These are phyloP conservation scores for Solanum sitiens DNA, from an alignment of 257 asterid genomes.

Conservation along the genomic window DNA sequence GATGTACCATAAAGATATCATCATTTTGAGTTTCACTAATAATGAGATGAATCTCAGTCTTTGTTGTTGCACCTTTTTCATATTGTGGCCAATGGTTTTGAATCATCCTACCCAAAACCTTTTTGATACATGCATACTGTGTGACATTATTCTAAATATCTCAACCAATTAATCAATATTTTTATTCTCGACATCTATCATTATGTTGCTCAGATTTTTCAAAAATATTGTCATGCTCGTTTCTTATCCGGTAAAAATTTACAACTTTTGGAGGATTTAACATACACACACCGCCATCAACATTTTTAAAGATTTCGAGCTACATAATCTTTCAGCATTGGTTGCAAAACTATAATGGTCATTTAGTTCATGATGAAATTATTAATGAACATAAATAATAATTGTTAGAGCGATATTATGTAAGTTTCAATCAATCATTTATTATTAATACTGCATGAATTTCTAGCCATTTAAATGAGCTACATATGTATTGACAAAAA, in stretches of 20 bases:
- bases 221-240: background rate
- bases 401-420: too few species aligned
- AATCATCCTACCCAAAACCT: too few species aligned
- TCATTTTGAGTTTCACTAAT: background rate
- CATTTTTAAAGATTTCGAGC: background rate
- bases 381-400: too few species aligned
- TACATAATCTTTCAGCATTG: background rate
- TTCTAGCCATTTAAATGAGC: too few species aligned
- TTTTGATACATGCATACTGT: too few species aligned
- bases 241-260: too few species aligned
- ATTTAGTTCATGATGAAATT: background rate
- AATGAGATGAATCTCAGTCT: background rate
- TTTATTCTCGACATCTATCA: background rate
- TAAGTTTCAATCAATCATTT: too few species aligned
- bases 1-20: background rate
- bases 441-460: too few species aligned
- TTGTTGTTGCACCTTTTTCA: background rate
- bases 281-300: background rate
- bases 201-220: background rate
- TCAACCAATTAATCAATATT: background rate
- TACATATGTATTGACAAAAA: too few species aligned
- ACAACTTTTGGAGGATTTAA: background rate
- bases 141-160: too few species aligned
- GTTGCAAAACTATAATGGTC: background rate
- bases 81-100: too few species aligned